Evolutionary conservation across 805 yeast species (phyloP), one percentile per base, ranked within the genome.

Genomic region (Kodamaea sagamina): DNA sequence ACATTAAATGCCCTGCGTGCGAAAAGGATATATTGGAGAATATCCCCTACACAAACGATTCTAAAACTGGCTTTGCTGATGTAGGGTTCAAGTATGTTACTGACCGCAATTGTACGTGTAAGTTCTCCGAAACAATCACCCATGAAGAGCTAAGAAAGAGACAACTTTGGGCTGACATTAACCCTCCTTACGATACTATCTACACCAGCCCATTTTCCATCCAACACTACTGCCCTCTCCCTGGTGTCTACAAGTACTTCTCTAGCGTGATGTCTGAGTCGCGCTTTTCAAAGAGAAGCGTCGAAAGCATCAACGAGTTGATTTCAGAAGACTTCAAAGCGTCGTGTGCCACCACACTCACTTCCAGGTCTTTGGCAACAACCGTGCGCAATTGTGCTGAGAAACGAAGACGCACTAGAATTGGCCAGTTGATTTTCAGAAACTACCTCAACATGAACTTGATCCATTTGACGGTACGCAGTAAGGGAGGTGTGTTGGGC

Each of bases 41-140:
- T 24, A 36, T 47, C 8, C 50, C 53, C 4, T 44, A 48, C 13
- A 41, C 53, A 5, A 51, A 41, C 16, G 36, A 41, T 8, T n/a
- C 28, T 5, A 17, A 29, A 9, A 35, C 45, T 6, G 59, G 59
- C 13, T 54, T 51, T 35, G 45, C 54, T 9, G 52, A 53, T 34
- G 41, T 34, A 1, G 18, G 27, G 4, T 53, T 55, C 42, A 10
- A 8, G 4, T 38, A 32, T 6, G 15, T 22, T 6, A 10, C 29
- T 18, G 31, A 12, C 6, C n/a, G 26, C 21, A 25, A 13, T 8
- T 38, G 41, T 18, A 15, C 17, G 6, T 38, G 32, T 12, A 13
- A 15, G 25, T 32, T 32, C 17, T 18, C 25, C 8, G 26, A 18
- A n/a, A 15, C 19, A 4, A 38, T 38, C 27, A 38, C 25, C 27